Percentiles rank a stretch among this genome's conserved stretches.
Conservation (phyloP, 768 basidiomycete genomes). For the Tylopilus sp. region DNA sequence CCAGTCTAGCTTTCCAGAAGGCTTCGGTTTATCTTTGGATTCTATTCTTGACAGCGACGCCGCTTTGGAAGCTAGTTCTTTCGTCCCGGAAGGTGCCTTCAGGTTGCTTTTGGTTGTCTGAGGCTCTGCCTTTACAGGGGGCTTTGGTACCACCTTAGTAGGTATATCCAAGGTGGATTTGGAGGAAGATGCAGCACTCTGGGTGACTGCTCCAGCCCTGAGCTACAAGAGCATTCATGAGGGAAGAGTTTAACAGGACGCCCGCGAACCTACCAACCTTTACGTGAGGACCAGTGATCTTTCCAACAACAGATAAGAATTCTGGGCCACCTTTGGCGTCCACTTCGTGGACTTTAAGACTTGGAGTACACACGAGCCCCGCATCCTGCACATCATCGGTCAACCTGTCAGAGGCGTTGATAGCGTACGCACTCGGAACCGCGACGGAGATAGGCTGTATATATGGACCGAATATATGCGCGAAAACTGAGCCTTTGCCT, state of each 20-base stretch:
- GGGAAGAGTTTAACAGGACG: not conserved
- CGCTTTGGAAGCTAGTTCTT: slow-evolving; percentile 26
- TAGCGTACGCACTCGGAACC: slow-evolving; percentile 40
- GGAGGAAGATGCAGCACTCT: slow-evolving; percentile 37
- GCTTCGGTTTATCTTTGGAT: slow-evolving; percentile 29
- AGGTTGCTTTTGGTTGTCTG: slow-evolving; percentile 19
- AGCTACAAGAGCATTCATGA: slow-evolving; percentile 9
- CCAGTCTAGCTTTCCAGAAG: slow-evolving; percentile 58
- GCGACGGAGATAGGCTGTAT: slow-evolving; percentile 69
- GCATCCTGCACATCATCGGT: slow-evolving; percentile 38
- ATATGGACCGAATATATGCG: slow-evolving; percentile 57
- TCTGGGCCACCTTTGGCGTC: slow-evolving; percentile 29
- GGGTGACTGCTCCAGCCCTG: slow-evolving; percentile 2
- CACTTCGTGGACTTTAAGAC: slow-evolving; percentile 27
- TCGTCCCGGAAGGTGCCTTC: slow-evolving; percentile 26
- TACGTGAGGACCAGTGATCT: slow-evolving; percentile 43
- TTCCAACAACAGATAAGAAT: slow-evolving; percentile 33
- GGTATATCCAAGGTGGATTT: slow-evolving; percentile 40
- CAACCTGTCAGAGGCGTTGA: not conserved
- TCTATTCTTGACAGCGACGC: slow-evolving; percentile 17
- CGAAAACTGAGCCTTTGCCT: slow-evolving; percentile 48
- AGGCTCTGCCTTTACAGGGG: slow-evolving; percentile 11
- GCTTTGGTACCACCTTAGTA: slow-evolving; percentile 10
- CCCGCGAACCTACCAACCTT: slow-evolving; percentile 35
- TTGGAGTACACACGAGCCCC: slow-evolving; percentile 38